Evolutionary conservation across 306 rosid genomes (phyloP).

Genomic region (Gleditsia sinensis): DNA sequence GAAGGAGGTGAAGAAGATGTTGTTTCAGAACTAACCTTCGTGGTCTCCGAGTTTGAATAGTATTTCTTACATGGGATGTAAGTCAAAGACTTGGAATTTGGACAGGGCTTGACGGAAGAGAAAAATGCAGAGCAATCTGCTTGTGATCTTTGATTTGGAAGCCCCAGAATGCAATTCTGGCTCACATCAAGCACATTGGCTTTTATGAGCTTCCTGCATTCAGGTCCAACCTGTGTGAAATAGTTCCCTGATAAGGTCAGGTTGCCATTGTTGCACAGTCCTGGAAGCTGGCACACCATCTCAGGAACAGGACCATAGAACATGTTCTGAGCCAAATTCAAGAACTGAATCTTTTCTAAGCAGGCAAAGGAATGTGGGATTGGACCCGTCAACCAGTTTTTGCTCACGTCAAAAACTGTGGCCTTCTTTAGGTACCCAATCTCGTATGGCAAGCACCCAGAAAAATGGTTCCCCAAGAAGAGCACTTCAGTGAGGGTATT

Average conservation of each 20-base stretch:
- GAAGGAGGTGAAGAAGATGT: neutral
- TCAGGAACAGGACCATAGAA: constrained; percentile 62
- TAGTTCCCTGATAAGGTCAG: constrained; percentile 53
- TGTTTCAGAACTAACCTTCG: no score
- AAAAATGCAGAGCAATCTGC: constrained; percentile 35
- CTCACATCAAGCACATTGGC: constrained; percentile 45
- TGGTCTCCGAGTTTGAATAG: neutral
- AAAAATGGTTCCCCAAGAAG: constrained; percentile 47
- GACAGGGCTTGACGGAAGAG: constrained; percentile 27
- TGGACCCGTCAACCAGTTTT: constrained; percentile 52
- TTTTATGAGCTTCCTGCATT: constrained; percentile 52
- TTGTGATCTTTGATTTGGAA: constrained; percentile 45
- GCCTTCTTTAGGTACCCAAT: constrained; percentile 53
- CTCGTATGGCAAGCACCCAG: constrained; percentile 64
- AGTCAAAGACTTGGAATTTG: constrained; percentile 6
- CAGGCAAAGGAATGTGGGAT: constrained; percentile 67
- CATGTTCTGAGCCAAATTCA: constrained; percentile 46
- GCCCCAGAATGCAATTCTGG: constrained; percentile 55
- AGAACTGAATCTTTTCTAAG: constrained; percentile 36
- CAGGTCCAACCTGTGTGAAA: constrained; percentile 58
- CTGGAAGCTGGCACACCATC: constrained; percentile 49
- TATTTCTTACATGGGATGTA: constrained; percentile 46
- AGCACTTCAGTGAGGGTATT: constrained; percentile 57
- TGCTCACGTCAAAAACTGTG: constrained; percentile 55
- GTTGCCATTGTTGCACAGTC: constrained; percentile 28